These are phyloP conservation scores for Crucihimalaya himalaica DNA, from an alignment of 345 rosid genomes.

Conservation along the genomic window DNA sequence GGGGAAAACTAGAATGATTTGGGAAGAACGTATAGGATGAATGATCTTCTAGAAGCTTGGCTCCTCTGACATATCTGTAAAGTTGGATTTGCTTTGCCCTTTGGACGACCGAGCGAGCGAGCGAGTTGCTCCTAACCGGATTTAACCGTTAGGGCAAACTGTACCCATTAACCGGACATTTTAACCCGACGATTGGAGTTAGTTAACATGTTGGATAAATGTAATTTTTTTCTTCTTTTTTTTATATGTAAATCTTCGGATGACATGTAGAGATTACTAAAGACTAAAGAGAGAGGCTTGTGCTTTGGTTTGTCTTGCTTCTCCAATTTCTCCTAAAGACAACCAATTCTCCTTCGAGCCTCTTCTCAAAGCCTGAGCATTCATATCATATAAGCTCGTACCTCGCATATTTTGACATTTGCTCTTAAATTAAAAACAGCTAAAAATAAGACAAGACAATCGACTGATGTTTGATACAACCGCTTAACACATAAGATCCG, in stretches of 20 bases:
- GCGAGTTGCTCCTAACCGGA: slow-evolving; percentile 20
- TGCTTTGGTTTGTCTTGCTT: not conserved
- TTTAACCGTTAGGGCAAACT: slow-evolving; percentile 23
- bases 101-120: slow-evolving; percentile 11
- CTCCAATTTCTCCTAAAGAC: not conserved
- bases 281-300: not conserved
- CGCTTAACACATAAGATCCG: not conserved
- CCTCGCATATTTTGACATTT: slow-evolving; percentile 4
- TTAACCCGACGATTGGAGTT: not conserved
- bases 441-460: not conserved
- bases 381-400: no score
- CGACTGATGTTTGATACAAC: slow-evolving; percentile 17
- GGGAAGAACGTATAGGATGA: not conserved
- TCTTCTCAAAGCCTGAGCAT: not conserved
- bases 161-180: slow-evolving; percentile 24
- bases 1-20: not conserved
- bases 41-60: slow-evolving; percentile 27
- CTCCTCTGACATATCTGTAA: slow-evolving; percentile 36
- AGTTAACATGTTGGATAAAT: not conserved
- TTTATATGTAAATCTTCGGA: not conserved
- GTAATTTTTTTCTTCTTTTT: no score
- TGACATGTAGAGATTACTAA: no score
- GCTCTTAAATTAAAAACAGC: not conserved
- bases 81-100: slow-evolving; percentile 31
- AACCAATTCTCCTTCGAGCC: not conserved